Conservation (phyloP, 164 flowering plant genomes). For the Umbilicus rupestris region DNA sequence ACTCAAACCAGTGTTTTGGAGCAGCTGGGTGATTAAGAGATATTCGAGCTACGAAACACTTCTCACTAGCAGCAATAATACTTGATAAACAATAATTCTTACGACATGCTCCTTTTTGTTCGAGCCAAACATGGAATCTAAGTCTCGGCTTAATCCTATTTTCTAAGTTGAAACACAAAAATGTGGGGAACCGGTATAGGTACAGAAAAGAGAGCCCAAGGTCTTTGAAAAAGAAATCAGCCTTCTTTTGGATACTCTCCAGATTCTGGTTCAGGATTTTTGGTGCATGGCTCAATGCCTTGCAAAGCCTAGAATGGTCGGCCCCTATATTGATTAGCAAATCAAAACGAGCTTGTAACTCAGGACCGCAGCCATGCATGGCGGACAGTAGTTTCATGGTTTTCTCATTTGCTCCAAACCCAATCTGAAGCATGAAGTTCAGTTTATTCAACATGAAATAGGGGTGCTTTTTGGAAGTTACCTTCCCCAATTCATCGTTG, state of each 20-base stretch:
- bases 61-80: conserved; percentile 48
- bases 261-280: conserved; percentile 45
- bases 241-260: conserved; percentile 30
- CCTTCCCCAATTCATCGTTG: conserved; percentile 21
- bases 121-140: conserved; percentile 45
- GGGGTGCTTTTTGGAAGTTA: conserved; percentile 15
- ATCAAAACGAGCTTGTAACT: conserved; percentile 48
- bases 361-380: conserved; percentile 32
- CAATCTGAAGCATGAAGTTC: conserved; percentile 42
- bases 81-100: conserved; percentile 39
- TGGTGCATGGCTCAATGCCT: conserved; percentile 29
- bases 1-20: conserved; percentile 47
- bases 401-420: conserved; percentile 50
- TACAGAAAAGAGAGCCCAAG: conserved; percentile 32
- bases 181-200: conserved; percentile 44
- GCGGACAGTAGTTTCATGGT: conserved; percentile 25
- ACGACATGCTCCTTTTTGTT: conserved; percentile 28
- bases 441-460: conserved; percentile 31
- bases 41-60: conserved; percentile 35
- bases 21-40: conserved; percentile 43
- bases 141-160: conserved; percentile 52
- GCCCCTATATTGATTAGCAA: conserved; percentile 37
- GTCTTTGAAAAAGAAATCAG: conserved; percentile 35
- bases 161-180: conserved; percentile 49
- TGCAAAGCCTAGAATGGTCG: conserved; percentile 40